Conservation (phyloP, 768 basidiomycete species). For the Phaffia australis region DNA sequence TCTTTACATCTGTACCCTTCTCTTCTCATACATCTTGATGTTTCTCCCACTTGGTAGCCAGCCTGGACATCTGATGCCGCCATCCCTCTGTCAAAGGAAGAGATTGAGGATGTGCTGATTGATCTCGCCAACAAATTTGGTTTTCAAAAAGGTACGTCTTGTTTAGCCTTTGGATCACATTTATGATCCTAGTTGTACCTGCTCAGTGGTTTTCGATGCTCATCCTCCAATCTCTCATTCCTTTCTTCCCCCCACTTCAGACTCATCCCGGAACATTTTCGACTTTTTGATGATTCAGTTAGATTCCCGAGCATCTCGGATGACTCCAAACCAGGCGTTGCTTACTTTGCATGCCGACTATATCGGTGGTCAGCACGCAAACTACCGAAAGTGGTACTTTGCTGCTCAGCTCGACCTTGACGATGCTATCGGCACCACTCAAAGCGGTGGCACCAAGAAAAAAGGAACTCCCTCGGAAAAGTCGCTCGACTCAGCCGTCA, state of each 20-base stretch:
- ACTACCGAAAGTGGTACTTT: constrained; percentile 99
- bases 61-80: constrained; percentile 86
- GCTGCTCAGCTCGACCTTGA: constrained; percentile 97
- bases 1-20: neutral
- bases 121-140: constrained; percentile 98
- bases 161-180: neutral
- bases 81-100: constrained; percentile 97
- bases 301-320: constrained; percentile 90
- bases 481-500: constrained; percentile 73
- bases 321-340: constrained; percentile 91
- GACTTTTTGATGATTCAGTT: constrained; percentile 97
- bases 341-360: constrained; percentile 96
- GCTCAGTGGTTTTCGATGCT: neutral
- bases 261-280: constrained; percentile 47
- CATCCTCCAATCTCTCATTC: neutral
- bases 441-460: constrained; percentile 69
- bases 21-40: neutral
- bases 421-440: constrained; percentile 82
- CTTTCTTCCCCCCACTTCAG: constrained; percentile 16
- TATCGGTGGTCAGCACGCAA: constrained; percentile 94
- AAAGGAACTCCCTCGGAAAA: constrained; percentile 49
- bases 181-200: neutral
- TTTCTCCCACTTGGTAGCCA: constrained; percentile 39
- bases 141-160: constrained; percentile 82
- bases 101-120: constrained; percentile 95